Evolutionary conservation across 179 eudicot species (phyloP).

Genomic region (Corrigiola litoralis): DNA sequence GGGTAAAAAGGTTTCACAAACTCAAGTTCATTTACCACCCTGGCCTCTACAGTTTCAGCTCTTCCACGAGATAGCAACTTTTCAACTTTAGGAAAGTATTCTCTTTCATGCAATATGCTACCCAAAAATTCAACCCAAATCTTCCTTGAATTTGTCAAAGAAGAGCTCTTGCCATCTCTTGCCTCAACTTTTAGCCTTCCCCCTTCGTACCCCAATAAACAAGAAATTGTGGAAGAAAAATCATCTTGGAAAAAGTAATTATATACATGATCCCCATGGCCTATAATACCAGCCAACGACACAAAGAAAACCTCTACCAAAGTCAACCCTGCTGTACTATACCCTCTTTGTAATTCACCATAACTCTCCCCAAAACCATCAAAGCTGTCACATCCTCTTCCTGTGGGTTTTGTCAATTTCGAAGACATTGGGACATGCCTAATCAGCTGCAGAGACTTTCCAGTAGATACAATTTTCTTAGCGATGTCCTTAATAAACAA

Average conservation of each 20-base stretch:
- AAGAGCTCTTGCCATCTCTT: constrained; percentile 22
- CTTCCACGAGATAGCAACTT: constrained; percentile 11
- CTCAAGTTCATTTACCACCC: constrained; percentile 26
- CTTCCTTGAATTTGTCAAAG: constrained; percentile 38
- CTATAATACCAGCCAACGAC: constrained; percentile 75
- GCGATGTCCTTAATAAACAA: constrained; percentile 76
- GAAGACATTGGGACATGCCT: constrained; percentile 52
- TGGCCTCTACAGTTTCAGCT: constrained; percentile 23
- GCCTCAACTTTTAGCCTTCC: constrained; percentile 24
- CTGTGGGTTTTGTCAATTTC: constrained; percentile 19
- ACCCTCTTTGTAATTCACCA: constrained; percentile 19
- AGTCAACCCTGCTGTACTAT: constrained; percentile 45
- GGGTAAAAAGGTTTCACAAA: constrained; percentile 39
- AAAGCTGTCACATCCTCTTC: constrained; percentile 16
- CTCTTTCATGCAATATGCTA: constrained; percentile 40
- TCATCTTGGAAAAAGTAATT: constrained; percentile 49
- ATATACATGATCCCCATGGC: constrained; percentile 80
- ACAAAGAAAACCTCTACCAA: constrained; percentile 83
- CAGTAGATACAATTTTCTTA: constrained; percentile 75
- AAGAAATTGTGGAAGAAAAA: constrained; percentile 32
- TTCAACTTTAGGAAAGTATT: constrained; percentile 18
- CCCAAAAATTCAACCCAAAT: constrained; percentile 57
- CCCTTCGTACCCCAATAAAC: constrained; percentile 22
- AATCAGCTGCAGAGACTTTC: constrained; percentile 88
- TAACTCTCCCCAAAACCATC: constrained; percentile 3